These are phyloP conservation scores for Lathyrus oleraceus DNA, from an alignment of 306 rosid species.

Conservation along the genomic window DNA sequence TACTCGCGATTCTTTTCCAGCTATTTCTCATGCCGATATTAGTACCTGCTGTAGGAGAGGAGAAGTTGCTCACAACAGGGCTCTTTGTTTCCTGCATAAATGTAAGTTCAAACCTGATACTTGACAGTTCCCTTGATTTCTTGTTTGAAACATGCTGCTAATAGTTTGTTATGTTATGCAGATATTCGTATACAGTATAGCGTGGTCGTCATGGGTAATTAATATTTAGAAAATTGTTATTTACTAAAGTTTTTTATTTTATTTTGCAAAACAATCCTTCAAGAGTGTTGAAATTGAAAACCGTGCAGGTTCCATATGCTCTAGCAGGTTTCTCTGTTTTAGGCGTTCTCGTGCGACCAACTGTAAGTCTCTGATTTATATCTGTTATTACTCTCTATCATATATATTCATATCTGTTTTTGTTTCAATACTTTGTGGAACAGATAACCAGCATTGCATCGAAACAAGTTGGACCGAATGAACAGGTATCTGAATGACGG, in stretches of 20 bases:
- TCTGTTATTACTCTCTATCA: not conserved
- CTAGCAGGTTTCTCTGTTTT: conserved; percentile 48
- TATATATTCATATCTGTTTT: not conserved
- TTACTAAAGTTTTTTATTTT: not conserved
- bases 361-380: conserved; percentile 47
- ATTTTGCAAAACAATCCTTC: conserved; percentile 16
- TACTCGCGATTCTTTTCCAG: conserved; percentile 43
- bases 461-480: conserved; percentile 71
- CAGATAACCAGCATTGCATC: conserved; percentile 92
- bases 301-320: conserved; percentile 84
- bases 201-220: conserved; percentile 90
- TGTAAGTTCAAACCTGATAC: conserved; percentile 44
- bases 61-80: conserved; percentile 65
- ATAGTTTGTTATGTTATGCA: conserved; percentile 45
- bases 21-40: conserved; percentile 71
- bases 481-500: conserved; percentile 57
- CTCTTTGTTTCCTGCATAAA: conserved; percentile 54
- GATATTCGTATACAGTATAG: conserved; percentile 56
- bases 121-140: not conserved
- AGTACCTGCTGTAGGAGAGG: conserved; percentile 66
- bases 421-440: conserved; percentile 6
- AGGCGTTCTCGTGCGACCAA: conserved; percentile 58
- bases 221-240: conserved; percentile 4
- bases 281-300: conserved; percentile 36
- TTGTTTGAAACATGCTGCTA: not conserved